phyloP scores from a whole-genome alignment of 495 filamentous ascomycete species.

The Chaetomidium leptoderma region DNA sequence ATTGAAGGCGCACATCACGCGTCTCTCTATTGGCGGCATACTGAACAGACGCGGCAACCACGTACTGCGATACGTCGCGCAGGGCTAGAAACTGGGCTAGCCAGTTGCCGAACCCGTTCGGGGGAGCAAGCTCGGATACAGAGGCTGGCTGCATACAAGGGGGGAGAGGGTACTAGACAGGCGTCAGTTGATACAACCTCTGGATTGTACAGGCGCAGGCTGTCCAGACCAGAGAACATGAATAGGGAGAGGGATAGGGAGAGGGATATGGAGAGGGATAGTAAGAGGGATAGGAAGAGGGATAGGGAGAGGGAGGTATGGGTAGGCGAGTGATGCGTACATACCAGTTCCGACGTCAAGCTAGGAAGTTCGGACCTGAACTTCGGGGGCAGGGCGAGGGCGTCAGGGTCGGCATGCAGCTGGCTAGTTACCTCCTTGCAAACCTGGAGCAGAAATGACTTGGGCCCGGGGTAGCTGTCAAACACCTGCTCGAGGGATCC shows the following conservation, averaged over 20 bases:
- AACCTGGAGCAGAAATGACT: conserved; percentile 33
- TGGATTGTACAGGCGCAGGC: too few species aligned
- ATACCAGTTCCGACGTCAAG: conserved; percentile 33
- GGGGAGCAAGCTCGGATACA: conserved; percentile 28
- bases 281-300: too few species aligned
- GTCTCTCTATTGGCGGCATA: conserved; percentile 35
- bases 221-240: too few species aligned
- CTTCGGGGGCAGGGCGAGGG: conserved; percentile 27
- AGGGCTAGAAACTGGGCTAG: conserved; percentile 35
- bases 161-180: conserved; percentile 18
- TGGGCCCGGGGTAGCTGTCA: conserved; percentile 34
- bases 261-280: too few species aligned
- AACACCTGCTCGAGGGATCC: conserved; percentile 32
- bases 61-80: conserved; percentile 34
- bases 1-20: conserved; percentile 30
- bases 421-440: conserved; percentile 34
- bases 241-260: not conserved
- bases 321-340: conserved; percentile 1
- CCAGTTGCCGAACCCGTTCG: conserved; percentile 23
- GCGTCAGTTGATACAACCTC: not conserved
- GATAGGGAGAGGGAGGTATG: conserved; percentile 4
- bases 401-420: conserved; percentile 31
- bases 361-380: conserved; percentile 33
- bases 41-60: conserved; percentile 37
- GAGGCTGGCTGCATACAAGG: conserved; percentile 18